Evolutionary conservation across 2,329 filamentous ascomycete genomes (phyloP).

Genomic region (Metarhizium sp.): DNA sequence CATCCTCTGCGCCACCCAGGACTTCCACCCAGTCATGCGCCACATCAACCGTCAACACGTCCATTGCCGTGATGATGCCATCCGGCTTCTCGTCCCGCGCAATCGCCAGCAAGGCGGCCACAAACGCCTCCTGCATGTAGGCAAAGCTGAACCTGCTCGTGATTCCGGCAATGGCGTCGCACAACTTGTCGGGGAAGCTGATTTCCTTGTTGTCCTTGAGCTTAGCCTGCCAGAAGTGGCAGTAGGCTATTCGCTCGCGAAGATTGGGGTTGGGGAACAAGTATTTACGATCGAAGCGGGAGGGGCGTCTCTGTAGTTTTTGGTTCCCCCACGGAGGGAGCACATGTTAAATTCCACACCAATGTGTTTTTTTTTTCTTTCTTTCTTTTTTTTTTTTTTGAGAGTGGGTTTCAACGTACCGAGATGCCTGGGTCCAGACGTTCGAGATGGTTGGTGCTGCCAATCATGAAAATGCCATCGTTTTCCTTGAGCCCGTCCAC

Average conservation of each 20-base stretch:
- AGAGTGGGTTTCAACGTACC: slow-evolving; percentile 18
- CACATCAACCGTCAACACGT: slow-evolving; percentile 17
- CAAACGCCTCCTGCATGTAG: slow-evolving; percentile 61
- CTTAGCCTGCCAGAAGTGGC: slow-evolving; percentile 52
- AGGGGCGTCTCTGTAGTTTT: slow-evolving; percentile 45
- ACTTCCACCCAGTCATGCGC: slow-evolving; percentile 30
- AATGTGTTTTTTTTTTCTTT: neutral
- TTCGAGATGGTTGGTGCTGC: slow-evolving; percentile 57
- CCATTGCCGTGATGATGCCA: neutral
- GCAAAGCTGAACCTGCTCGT: slow-evolving; percentile 60
- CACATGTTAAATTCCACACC: no score
- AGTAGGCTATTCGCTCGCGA: slow-evolving; percentile 48
- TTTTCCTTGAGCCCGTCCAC: slow-evolving; percentile 62
- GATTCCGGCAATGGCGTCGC: slow-evolving; percentile 48
- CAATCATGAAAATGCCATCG: slow-evolving; percentile 62
- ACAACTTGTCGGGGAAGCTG: slow-evolving; percentile 51
- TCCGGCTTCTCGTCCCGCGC: slow-evolving; percentile 25
- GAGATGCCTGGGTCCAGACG: slow-evolving; percentile 56
- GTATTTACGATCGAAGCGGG: slow-evolving; percentile 59
- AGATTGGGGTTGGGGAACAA: slow-evolving; percentile 48
- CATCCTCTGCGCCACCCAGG: slow-evolving; percentile 12
- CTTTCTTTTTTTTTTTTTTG: no score
- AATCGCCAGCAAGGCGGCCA: slow-evolving; percentile 51
- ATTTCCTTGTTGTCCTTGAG: slow-evolving; percentile 46
- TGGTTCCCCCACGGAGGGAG: no score